Conservation (phyloP, 371 early-diverging fungal genomes). For the Mucor indicus region DNA sequence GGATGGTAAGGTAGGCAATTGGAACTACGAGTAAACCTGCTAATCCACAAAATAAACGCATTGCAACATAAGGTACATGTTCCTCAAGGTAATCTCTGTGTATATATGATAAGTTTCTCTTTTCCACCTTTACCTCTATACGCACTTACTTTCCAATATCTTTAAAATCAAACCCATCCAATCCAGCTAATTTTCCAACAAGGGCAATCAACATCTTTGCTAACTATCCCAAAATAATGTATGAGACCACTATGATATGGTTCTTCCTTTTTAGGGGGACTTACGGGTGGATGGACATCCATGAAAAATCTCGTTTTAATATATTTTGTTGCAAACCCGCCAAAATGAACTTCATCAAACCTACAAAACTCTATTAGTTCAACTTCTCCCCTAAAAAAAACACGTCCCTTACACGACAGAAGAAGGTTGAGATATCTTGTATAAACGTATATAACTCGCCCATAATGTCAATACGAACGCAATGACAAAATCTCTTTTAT, state of each 20-base stretch:
- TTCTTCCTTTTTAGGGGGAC: too few relatives aligned
- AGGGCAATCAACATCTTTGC: slow-evolving; percentile 94
- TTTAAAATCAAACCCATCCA: slow-evolving; percentile 91
- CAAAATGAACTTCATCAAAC: slow-evolving; percentile 99
- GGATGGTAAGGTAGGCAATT: slow-evolving; percentile 44
- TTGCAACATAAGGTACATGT: slow-evolving; percentile 41
- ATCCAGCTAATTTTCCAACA: slow-evolving; percentile 75
- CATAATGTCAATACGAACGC: slow-evolving; percentile 29
- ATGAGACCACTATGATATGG: too few relatives aligned
- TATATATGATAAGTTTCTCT: background rate
- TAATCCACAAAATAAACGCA: slow-evolving; percentile 39
- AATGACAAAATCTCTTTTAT: too few relatives aligned
- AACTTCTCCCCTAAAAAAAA: too few relatives aligned
- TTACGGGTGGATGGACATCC: slow-evolving; percentile 75
- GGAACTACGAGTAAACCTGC: slow-evolving; percentile 42
- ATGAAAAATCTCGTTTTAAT: slow-evolving; percentile 91
- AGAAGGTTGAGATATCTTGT: slow-evolving; percentile 41
- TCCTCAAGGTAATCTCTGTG: slow-evolving; percentile 44
- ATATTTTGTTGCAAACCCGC: slow-evolving; percentile 96
- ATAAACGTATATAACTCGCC: slow-evolving; percentile 42
- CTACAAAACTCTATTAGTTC: slow-evolving; percentile 9
- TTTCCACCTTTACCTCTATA: too few relatives aligned
- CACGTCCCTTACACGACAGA: slow-evolving; percentile 41
- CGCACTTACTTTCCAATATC: slow-evolving; percentile 85
- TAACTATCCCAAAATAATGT: slow-evolving; percentile 47